A percentile compares a stretch with the other conserved stretches of the same genome.
Conservation (phyloP, 2,329 filamentous ascomycete species). For the Aspergillus viridinutans region DNA sequence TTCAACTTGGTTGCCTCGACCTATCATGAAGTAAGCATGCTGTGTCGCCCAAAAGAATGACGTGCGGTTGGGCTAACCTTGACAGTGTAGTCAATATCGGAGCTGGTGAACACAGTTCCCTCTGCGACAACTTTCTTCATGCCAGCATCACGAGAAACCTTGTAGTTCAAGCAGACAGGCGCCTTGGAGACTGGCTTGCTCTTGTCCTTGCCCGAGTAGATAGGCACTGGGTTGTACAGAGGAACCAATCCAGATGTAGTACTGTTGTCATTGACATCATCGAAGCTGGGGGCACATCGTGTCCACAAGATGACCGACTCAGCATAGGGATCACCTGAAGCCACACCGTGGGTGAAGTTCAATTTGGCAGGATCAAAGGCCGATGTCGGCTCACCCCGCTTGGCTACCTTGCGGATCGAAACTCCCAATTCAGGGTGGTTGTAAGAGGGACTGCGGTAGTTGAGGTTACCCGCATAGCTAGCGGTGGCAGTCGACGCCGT, state of each 20-base stretch:
- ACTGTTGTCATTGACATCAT: conserved; percentile 48
- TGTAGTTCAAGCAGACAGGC: conserved; percentile 65
- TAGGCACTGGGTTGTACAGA: conserved; percentile 46
- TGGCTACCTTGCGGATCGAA: conserved; percentile 50
- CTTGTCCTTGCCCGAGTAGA: conserved; percentile 19
- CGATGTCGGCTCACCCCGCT: conserved; percentile 47
- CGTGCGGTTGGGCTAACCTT: conserved; percentile 46
- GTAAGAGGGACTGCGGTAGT: conserved; percentile 64
- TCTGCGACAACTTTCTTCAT: conserved; percentile 48
- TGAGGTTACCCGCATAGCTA: conserved; percentile 51
- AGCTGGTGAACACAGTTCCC: conserved; percentile 64
- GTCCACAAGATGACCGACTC: conserved; percentile 45
- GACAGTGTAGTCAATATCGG: conserved; percentile 71
- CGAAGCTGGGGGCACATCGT: conserved; percentile 36
- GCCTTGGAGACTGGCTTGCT: conserved; percentile 52
- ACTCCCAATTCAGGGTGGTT: conserved; percentile 58
- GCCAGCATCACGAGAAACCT: conserved; percentile 47
- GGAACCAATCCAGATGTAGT: conserved; percentile 56
- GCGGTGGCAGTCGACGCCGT: conserved; percentile 7
- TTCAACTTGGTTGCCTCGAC: conserved; percentile 59
- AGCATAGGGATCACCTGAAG: conserved; percentile 44
- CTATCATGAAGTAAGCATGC: not conserved
- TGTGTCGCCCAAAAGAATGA: not conserved
- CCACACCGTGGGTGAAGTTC: conserved; percentile 63
- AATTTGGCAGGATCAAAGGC: conserved; percentile 46